Base-by-base conservation (phyloP, 768 basidiomycete genomes). In the Naganishia vaughanmartiniae region DNA sequence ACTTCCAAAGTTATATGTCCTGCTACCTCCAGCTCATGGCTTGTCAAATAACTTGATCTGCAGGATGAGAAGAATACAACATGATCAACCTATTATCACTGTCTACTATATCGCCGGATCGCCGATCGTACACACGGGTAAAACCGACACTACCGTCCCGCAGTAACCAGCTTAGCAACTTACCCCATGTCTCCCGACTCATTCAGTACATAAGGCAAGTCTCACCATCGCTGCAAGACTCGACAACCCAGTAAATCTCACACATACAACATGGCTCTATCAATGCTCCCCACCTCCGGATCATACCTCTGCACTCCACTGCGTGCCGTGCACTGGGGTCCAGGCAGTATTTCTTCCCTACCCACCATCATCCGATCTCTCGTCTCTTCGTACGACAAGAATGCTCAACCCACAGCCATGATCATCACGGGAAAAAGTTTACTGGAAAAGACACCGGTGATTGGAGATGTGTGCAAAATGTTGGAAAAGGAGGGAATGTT, bases 401-500 rank as follows among this genome's bases (percentile, higher is more conserved):
- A 56, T 34, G 65, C 56, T 6, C 54, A 71, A 36, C 57, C 65
- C 77, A 89, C 86, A 79, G 90, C 87, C 2, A 78, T 91, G 33
- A 78, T 91, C 66, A 85, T 91, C 55, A 91, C 90, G 2, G 90
- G 90, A 33, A 87, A 82, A 76, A 89, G 86, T 70, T 83, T 92
- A 36, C 81, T 86, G 69, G 81, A 86, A 28, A 90, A 90, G 88
- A 89, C 88, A 0, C 86, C 88, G 72, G 84, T 88, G 6, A 85
- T 89, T 11, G 83, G 83, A 73, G 83, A 82, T 63, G 83, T 89
- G 15, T 85, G 87, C 77, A 79, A 72, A 19, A 83, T 90, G 69
- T 81, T 91, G 67, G 86, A 84, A 70, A 84, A 85, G 60, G 82
- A 82, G 70, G 80, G 85, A 70, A 87, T 87, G n/a, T 88, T 86